Evolutionary conservation across 345 rosid species (phyloP).

Genomic region (Corymbia maculata): DNA sequence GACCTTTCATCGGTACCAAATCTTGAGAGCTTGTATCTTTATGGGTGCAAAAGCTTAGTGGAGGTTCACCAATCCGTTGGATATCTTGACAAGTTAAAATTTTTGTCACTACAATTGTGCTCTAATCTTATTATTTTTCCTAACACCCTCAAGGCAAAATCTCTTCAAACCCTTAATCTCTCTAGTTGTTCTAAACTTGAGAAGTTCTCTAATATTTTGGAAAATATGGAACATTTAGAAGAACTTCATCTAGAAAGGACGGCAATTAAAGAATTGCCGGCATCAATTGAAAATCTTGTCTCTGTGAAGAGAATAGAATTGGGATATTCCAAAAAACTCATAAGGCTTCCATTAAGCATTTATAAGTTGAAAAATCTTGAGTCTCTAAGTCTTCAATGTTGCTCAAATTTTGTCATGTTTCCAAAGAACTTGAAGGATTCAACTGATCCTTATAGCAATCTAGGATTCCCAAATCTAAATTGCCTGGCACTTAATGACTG

Average conservation of each 20-base stretch:
- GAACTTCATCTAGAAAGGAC: rapidly evolving
- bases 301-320: neutral
- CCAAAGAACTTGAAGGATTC: neutral
- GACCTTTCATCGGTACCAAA: too few relatives aligned
- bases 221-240: neutral
- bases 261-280: neutral
- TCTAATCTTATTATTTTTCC: neutral
- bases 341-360: neutral
- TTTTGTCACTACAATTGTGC: neutral
- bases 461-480: neutral
- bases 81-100: neutral
- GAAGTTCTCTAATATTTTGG: neutral
- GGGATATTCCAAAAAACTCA: neutral
- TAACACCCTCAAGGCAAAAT: neutral
- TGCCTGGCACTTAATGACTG: neutral
- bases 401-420: neutral
- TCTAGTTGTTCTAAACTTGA: neutral
- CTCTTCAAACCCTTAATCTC: neutral
- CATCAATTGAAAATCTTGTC: neutral
- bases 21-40: too few relatives aligned
- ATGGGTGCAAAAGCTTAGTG: too few relatives aligned
- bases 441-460: neutral
- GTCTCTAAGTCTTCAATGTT: rapidly evolving
- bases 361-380: neutral
- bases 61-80: neutral